phyloP scores from a whole-genome alignment of 2,329 filamentous ascomycete species.

The Juglanconis sp. region DNA sequence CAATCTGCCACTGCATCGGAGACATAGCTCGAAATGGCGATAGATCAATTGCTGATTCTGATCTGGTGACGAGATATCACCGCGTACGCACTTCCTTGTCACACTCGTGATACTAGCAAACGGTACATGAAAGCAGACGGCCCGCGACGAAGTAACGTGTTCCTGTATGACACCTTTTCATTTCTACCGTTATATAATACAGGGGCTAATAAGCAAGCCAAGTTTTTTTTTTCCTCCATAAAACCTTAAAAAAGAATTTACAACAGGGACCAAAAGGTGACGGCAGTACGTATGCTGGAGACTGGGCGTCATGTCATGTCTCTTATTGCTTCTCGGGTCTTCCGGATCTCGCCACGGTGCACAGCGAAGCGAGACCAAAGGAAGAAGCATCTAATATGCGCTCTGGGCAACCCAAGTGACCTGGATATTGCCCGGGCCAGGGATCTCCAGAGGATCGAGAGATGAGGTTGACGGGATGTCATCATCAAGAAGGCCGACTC shows the following conservation, averaged over 20 bases:
- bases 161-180: neutral
- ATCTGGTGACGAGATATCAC: conserved; percentile 2
- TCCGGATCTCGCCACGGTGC: neutral
- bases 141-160: neutral
- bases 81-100: neutral
- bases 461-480: neutral
- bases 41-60: conserved; percentile 6
- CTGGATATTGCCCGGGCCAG: neutral
- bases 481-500: neutral
- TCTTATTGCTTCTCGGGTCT: neutral
- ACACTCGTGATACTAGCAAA: neutral
- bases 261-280: no score
- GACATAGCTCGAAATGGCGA: conserved; percentile 15
- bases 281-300: neutral
- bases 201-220: neutral
- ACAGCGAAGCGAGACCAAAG: neutral
- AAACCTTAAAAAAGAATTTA: no score
- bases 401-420: neutral
- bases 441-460: neutral
- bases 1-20: conserved; percentile 13
- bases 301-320: conserved; percentile 7
- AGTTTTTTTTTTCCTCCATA: no score
- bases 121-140: neutral
- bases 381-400: neutral
- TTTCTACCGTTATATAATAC: neutral